A percentile compares a stretch with the other conserved stretches of the same genome.
Conservation (phyloP, 2,329 filamentous ascomycete species). For the Boeremia lycopersici region DNA sequence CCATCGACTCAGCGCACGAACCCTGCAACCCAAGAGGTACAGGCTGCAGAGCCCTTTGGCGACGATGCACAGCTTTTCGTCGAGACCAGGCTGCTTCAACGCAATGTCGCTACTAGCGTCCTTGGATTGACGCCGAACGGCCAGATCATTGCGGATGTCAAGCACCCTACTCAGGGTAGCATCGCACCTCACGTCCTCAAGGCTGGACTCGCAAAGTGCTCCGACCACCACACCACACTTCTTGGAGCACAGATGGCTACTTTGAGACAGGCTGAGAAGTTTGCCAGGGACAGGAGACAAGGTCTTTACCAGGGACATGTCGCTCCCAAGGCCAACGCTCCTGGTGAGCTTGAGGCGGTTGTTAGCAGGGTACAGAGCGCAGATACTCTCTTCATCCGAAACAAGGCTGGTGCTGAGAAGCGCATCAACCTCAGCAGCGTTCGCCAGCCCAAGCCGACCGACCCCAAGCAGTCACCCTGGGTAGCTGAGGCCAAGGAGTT, state of each 20-base stretch:
- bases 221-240: slow-evolving; percentile 93
- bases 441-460: slow-evolving; percentile 86
- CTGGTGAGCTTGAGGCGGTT: slow-evolving; percentile 75
- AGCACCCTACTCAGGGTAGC: slow-evolving; percentile 83
- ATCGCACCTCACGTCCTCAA: slow-evolving; percentile 91
- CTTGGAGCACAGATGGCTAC: slow-evolving; percentile 86
- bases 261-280: slow-evolving; percentile 84
- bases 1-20: slow-evolving; percentile 88
- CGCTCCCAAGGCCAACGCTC: slow-evolving; percentile 64
- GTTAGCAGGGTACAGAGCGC: slow-evolving; percentile 86
- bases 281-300: slow-evolving; percentile 75
- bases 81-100: slow-evolving; percentile 83
- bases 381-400: slow-evolving; percentile 85
- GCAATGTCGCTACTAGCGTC: slow-evolving; percentile 80
- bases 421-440: slow-evolving; percentile 91
- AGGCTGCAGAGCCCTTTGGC: slow-evolving; percentile 86
- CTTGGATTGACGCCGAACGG: slow-evolving; percentile 88
- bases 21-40: slow-evolving; percentile 76
- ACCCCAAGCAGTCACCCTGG: slow-evolving; percentile 87
- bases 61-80: slow-evolving; percentile 89
- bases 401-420: slow-evolving; percentile 84
- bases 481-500: slow-evolving; percentile 95
- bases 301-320: slow-evolving; percentile 84
- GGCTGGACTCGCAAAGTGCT: slow-evolving; percentile 87
- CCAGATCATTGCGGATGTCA: slow-evolving; percentile 84